Evolutionary conservation across 306 rosid genomes (phyloP).

Genomic region (Benincasa hispida): DNA sequence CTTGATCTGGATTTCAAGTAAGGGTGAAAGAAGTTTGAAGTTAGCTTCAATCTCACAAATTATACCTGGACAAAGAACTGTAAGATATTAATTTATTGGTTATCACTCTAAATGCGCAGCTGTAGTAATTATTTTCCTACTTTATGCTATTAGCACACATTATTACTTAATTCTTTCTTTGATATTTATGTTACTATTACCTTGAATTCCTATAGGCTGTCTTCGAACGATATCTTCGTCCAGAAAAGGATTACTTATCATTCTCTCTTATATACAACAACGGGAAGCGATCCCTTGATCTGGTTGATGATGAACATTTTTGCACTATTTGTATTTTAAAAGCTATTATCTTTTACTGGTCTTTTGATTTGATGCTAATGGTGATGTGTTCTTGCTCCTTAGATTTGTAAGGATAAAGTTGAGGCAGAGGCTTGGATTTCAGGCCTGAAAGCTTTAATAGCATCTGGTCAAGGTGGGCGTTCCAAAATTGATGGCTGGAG

Average conservation of each 20-base stretch:
- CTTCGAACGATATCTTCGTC: conserved; percentile 68
- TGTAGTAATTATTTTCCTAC: not conserved
- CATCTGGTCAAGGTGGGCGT: conserved; percentile 92
- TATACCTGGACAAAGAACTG: conserved; percentile 97
- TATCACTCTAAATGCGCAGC: conserved; percentile 4
- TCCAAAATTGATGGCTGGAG: conserved; percentile 97
- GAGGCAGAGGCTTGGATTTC: conserved; percentile 96
- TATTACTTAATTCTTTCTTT: conserved; percentile 7
- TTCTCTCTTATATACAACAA: conserved; percentile 82
- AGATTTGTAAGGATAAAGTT: conserved; percentile 97
- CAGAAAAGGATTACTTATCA: conserved; percentile 86
- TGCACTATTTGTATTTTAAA: not conserved
- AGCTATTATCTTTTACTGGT: not conserved
- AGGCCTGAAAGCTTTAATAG: conserved; percentile 68
- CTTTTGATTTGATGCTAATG: not conserved
- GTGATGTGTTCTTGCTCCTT: conserved; percentile 10
- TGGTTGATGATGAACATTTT: conserved; percentile 45
- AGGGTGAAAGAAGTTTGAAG: conserved; percentile 70
- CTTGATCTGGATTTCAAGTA: conserved; percentile 82
- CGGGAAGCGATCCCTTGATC: conserved; percentile 90
- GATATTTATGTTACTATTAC: conserved; percentile 4
- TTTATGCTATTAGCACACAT: conserved; percentile 3
- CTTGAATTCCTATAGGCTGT: conserved; percentile 55
- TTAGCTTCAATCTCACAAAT: conserved; percentile 78
- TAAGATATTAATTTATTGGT: conserved; percentile 30